Base-by-base conservation (phyloP, 2,329 filamentous ascomycete genomes). In the Apiospora hydei region DNA sequence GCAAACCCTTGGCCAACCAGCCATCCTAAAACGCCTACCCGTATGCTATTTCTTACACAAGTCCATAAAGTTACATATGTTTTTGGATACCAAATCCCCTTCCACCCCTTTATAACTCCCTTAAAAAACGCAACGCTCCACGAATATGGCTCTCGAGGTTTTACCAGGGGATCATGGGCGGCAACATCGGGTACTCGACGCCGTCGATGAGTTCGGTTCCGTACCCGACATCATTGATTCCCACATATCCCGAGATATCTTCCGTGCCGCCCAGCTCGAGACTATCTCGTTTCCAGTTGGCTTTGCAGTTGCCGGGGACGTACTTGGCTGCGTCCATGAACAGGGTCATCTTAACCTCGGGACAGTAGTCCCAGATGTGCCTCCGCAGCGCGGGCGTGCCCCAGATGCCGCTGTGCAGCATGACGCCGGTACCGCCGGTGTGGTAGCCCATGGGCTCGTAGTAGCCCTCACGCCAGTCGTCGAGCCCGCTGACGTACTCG, bases 391-490 rank as follows among this genome's bases (percentile, higher is more conserved):
- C 81, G 0, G 84, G 84, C 5, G 81, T 84, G 38, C 86, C 85
- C 87, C 87, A 90, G 53, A 89, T 84, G 1, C 79, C 80, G 14
- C 76, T 72, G 73, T 87, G 85, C 24, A 89, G 78, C 70, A 77
- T 83, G 16, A 77, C 77, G 67, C 88, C 88, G 70, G 84, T 84
- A 10, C 84, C 84, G 30, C 87, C 87, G 1, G 86, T 87, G 77
- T 90, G 88, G 77, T 88, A 90, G 61, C 88, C 88, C 88, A 90
- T 88, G 18, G 88, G 88, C 77, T 88, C 84, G 77, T 88, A 88
- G 75, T 84, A 85, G 18, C 86, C 86, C n/a, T 84, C 76, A 21
- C 86, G 83, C 84, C 85, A 88, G 76, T 85, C 83, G 77, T 88
- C 86, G 51, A 88, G 78, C 10, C 83, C 86, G 57, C 81, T 74